Evolutionary conservation across 2,329 filamentous ascomycete species (phyloP).

Genomic region (Claviceps capensis): DNA sequence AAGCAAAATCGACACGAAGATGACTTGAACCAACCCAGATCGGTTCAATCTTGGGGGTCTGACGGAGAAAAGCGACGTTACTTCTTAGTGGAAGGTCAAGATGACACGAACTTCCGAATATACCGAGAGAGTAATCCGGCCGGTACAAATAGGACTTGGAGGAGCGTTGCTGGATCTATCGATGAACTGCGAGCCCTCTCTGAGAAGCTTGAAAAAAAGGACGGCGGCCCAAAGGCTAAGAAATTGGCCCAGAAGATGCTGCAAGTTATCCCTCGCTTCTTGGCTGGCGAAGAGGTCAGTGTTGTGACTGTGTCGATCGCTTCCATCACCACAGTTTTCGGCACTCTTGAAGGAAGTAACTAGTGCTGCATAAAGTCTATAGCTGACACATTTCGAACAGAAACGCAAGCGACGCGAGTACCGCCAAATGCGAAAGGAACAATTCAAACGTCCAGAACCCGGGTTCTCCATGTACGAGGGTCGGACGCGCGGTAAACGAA

Average conservation of each 20-base stretch:
- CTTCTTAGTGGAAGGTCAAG: constrained; percentile 83
- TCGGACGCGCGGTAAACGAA: constrained; percentile 85
- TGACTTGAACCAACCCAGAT: constrained; percentile 70
- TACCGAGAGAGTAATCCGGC: constrained; percentile 87
- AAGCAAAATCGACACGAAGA: constrained; percentile 74
- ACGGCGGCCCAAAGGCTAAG: constrained; percentile 70
- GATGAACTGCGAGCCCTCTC: constrained; percentile 68
- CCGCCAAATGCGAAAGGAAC: constrained; percentile 68
- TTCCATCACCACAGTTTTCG: no score
- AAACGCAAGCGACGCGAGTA: constrained; percentile 93
- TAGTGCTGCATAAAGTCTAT: neutral
- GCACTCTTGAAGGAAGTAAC: neutral
- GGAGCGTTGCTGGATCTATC: constrained; percentile 81
- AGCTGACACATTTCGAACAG: constrained; percentile 28
- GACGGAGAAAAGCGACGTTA: constrained; percentile 88
- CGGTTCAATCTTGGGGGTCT: constrained; percentile 79
- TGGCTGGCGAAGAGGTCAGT: constrained; percentile 77
- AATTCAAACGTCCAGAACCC: constrained; percentile 75
- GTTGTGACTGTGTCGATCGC: neutral
- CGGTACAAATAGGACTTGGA: constrained; percentile 68
- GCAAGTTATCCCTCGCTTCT: constrained; percentile 74
- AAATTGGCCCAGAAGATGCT: constrained; percentile 65
- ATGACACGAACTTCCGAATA: constrained; percentile 86
- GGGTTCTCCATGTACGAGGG: constrained; percentile 93
- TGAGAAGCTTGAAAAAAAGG: constrained; percentile 60